Evolutionary conservation across 2,329 filamentous ascomycete species (phyloP), one percentile per base, ranked within the genome.

Genomic region (Talaromyces piceae): DNA sequence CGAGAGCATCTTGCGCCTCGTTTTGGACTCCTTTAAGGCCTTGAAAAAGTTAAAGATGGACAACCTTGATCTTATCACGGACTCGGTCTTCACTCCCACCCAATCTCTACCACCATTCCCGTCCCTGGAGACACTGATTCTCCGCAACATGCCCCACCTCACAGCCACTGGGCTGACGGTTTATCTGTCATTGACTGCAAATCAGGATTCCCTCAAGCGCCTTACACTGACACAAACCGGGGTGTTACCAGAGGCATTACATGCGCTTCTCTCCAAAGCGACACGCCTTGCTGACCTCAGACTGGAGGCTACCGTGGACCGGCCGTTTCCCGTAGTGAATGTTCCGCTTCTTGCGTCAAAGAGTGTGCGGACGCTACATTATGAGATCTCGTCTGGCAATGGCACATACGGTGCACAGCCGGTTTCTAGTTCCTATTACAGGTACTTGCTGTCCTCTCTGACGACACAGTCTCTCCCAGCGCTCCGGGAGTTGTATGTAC

Each of bases 361-460:
- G 49, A 84, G 83, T 13, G 78, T 97, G 18, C 73, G 77, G 58
- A 85, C 81, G 2, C 73, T 97, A 12, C 85, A 91, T 59, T 96
- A 84, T 64, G 91, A 96, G 68, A 87, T 97, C 64, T 85, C 81
- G 9, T 69, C 67, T 5, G 53, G 61, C 3, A 72, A 80, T 0
- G 80, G 82, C 20, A 76, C 83, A 9, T 86, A 81, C 54, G 69
- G 73, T 9, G 66, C 78, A 47, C 73, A 77, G 46, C 69, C 74
- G 0, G 74, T 77, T 1, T 71, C 75, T 5, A 70, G 73, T 22
- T 79, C 77, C 16, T 94, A 95, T 72, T 95, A 96, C 68, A 80
- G 82, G 54, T 95, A 95, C 68, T 80, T 97, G 18, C 84, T 88
- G 23, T 80, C 80, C n/a, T 95, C 88, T 0, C 80, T 97, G 27